Percentiles rank a stretch among this genome's conserved stretches.
phyloP scores from a whole-genome alignment of 306 rosid genomes.

The Astragalus glycyphyllos region DNA sequence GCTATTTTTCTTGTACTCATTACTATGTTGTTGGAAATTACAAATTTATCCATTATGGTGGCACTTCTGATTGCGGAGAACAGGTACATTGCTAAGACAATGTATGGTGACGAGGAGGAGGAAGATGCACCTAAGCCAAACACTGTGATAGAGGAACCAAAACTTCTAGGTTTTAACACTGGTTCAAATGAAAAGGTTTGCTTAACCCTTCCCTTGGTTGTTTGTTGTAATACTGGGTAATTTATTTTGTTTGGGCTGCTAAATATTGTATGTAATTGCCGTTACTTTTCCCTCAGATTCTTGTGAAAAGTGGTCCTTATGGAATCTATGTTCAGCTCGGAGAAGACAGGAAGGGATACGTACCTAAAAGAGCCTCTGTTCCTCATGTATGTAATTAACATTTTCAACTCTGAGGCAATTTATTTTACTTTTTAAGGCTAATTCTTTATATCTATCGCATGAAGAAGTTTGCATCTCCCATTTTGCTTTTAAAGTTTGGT shows the following conservation, averaged over 20 bases:
- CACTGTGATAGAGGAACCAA: slow-evolving; percentile 68
- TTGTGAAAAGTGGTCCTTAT: slow-evolving; percentile 87
- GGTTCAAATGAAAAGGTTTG: slow-evolving; percentile 78
- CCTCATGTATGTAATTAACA: slow-evolving; percentile 68
- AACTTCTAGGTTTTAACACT: slow-evolving; percentile 70
- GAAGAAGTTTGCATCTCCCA: background rate
- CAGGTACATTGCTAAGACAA: slow-evolving; percentile 89
- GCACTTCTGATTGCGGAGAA: slow-evolving; percentile 46
- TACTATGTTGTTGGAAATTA: slow-evolving; percentile 17
- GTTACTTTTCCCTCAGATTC: slow-evolving; percentile 59
- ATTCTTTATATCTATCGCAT: slow-evolving; percentile 15
- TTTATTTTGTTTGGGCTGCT: slow-evolving; percentile 37
- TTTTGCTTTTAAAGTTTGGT: slow-evolving; percentile 4
- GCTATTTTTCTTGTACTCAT: slow-evolving; percentile 5
- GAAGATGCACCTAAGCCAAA: slow-evolving; percentile 54
- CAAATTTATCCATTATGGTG: slow-evolving; percentile 10
- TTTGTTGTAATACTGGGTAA: slow-evolving; percentile 18
- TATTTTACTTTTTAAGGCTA: slow-evolving; percentile 1
- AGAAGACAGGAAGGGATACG: slow-evolving; percentile 79
- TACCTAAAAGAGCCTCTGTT: slow-evolving; percentile 78
- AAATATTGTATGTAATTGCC: slow-evolving; percentile 36
- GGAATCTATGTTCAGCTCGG: slow-evolving; percentile 95
- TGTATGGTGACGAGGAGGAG: slow-evolving; percentile 77
- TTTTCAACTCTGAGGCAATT: slow-evolving; percentile 32
- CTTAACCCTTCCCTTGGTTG: slow-evolving; percentile 29